Base-by-base conservation (phyloP, 2,329 filamentous ascomycete genomes). In the Myriosclerotinia duriaeana region DNA sequence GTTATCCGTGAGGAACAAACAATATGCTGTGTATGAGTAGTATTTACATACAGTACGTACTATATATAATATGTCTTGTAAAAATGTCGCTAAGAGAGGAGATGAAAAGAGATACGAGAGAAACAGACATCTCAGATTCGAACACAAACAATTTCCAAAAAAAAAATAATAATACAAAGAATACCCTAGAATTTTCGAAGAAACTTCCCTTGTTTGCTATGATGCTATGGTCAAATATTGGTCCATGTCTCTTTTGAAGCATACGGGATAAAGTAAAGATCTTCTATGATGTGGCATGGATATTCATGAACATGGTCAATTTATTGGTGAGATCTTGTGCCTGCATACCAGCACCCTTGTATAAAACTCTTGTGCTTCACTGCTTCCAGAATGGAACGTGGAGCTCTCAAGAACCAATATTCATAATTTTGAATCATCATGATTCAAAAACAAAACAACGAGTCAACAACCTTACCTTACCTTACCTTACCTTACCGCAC, bases 331-430 rank as follows among this genome's bases (percentile, higher is more conserved):
- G 2, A 46, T 12, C 34, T 59, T 52, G 42, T 58, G 40, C 52
- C 30, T 58, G 58, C 58, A 61, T 30, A 38, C 42, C 15, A 40
- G 40, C 34, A 44, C 61, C 61, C 61, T 65, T 46, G 53, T 55
- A 8, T 11, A 14, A 42, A n/a, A n/a, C 60, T 53, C 62, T 59
- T 42, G 63, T 40, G 34, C 9, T n/a, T 34, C 8, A 40, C 8
- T 40, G 38, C 38, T 54, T 65, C 53, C 34, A 65, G 42, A 65
- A 40, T 40, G 40, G 40, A 53, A 34, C 63, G 53, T 65, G 63
- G 63, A 65, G 42, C 60, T 60, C 46, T 52, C 63, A 59, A 59
- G 62, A 46, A 58, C 40, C 53, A 64, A 65, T 65, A 65, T 65
- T 65, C 44, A 60, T 52, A 60, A 60, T 53, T 60, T 42, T 59